phyloP scores from a whole-genome alignment of 345 rosid genomes.

The Syzygium aromaticum region DNA sequence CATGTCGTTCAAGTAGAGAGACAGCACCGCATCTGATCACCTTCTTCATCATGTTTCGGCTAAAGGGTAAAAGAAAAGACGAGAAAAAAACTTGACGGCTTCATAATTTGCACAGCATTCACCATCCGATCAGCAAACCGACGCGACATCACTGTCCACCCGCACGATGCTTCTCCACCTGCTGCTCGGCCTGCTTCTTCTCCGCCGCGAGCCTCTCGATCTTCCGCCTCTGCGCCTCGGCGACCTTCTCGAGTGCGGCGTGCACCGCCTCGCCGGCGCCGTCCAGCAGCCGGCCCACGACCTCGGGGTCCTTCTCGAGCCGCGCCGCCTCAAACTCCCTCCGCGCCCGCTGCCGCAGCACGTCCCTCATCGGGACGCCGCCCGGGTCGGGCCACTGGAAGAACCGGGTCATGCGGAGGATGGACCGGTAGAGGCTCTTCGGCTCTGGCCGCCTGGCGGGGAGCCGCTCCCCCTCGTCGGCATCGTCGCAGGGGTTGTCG shows the following conservation, averaged over 20 bases:
- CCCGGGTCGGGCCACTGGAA: conserved; percentile 71
- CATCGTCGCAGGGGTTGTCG: conserved; percentile 45
- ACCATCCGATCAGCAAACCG: background rate
- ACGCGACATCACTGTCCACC: conserved; percentile 11
- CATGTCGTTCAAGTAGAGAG: background rate
- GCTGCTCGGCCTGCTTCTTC: background rate
- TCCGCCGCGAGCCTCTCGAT: conserved; percentile 18
- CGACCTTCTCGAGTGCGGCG: conserved; percentile 60
- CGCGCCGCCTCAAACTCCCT: conserved; percentile 84
- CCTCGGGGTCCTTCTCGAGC: conserved; percentile 76
- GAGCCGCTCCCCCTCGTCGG: conserved; percentile 54
- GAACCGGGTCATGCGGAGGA: conserved; percentile 66
- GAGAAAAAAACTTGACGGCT: background rate
- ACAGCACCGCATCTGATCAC: background rate
- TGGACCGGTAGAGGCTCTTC: conserved; percentile 70
- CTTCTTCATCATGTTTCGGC: background rate
- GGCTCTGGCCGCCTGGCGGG: conserved; percentile 69
- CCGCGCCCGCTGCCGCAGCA: conserved; percentile 67
- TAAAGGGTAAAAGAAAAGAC: background rate
- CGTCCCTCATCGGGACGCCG: conserved; percentile 68
- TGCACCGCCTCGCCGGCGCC: conserved; percentile 77
- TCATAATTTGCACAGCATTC: background rate
- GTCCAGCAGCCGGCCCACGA: conserved; percentile 55
- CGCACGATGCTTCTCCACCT: conserved; percentile 17
- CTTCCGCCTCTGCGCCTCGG: conserved; percentile 61